These are phyloP conservation scores for Podospora comata DNA, from an alignment of 495 filamentous ascomycete genomes.

Conservation along the genomic window DNA sequence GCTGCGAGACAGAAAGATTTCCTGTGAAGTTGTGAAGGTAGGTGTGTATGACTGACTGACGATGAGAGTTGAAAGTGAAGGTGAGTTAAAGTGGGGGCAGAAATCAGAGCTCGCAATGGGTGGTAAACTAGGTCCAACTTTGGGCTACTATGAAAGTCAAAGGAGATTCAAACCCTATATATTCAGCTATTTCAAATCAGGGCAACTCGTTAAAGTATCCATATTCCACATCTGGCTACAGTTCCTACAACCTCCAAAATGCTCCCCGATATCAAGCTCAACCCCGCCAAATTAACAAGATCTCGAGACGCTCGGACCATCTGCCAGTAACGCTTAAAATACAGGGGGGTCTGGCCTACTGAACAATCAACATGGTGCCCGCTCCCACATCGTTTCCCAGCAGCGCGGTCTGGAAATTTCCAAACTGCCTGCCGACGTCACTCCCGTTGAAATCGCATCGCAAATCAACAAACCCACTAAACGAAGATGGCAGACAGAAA, in stretches of 20 bases:
- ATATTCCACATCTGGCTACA: too few relatives aligned
- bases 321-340: background rate
- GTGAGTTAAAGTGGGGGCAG: background rate
- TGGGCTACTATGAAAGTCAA: too few relatives aligned
- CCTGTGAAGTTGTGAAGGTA: background rate
- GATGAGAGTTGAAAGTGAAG: background rate
- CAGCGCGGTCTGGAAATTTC: conserved; percentile 20
- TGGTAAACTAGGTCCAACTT: background rate
- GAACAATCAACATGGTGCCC: background rate
- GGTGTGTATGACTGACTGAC: background rate
- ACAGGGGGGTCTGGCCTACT: conserved; percentile 4
- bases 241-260: too few relatives aligned
- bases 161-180: too few relatives aligned
- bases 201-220: background rate
- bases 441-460: background rate
- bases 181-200: background rate
- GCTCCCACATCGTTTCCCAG: conserved; percentile 17
- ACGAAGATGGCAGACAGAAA: conserved; percentile 30
- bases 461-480: conserved; percentile 5
- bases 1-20: background rate
- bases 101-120: background rate
- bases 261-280: background rate
- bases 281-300: background rate
- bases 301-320: background rate
- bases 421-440: conserved; percentile 22